Evolutionary conservation across 1,284 basidiomycete species (phyloP).

Genomic region (Ganoderma leucocontextum): DNA sequence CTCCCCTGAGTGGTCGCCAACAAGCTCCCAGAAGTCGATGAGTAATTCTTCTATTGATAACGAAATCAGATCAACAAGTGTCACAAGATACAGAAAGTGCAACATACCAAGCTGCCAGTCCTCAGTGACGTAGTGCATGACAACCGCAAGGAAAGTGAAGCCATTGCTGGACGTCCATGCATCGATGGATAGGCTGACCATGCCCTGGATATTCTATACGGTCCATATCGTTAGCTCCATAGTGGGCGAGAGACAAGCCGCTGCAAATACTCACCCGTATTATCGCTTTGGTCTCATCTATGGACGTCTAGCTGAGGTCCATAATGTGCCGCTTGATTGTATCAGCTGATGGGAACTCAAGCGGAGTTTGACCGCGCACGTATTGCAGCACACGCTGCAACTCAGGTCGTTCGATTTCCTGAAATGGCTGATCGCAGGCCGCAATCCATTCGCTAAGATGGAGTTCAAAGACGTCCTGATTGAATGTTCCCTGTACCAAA

Average conservation of each 20-base stretch:
- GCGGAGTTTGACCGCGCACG: neutral
- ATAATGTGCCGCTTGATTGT: neutral
- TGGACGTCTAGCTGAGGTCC: neutral
- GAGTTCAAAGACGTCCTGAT: neutral
- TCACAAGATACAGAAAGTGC: neutral
- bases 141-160: constrained; percentile 6
- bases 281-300: neutral
- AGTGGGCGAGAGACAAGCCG: constrained; percentile 97
- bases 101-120: constrained; percentile 15
- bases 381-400: neutral
- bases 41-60: constrained; percentile 4
- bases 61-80: neutral
- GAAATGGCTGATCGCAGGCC: neutral
- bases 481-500: too few relatives aligned
- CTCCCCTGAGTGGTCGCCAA: constrained; percentile 9
- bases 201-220: constrained; percentile 42
- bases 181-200: constrained; percentile 8
- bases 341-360: neutral
- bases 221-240: constrained; percentile 96
- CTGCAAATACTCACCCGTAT: neutral
- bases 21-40: constrained; percentile 8
- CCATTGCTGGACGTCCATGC: constrained; percentile 14
- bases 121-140: constrained; percentile 7
- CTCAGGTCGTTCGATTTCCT: neutral
- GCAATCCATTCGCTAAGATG: neutral